Evolutionary conservation across 768 basidiomycete species (phyloP).

Genomic region (Dentipellis fragilis): DNA sequence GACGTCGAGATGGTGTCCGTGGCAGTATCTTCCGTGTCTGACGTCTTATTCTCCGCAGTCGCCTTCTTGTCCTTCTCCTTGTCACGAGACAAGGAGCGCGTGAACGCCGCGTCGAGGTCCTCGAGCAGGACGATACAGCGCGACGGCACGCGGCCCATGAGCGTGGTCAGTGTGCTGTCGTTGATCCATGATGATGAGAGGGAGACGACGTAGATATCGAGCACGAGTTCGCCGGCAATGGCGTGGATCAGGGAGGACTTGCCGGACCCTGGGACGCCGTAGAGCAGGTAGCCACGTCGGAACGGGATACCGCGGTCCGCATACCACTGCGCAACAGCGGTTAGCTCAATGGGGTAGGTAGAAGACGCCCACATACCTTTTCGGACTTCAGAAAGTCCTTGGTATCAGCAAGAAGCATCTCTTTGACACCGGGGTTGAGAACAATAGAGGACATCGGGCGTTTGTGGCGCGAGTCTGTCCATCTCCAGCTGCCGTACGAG

Average conservation of each 20-base stretch:
- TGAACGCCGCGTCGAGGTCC: slow-evolving; percentile 86
- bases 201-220: slow-evolving; percentile 89
- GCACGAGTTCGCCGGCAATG: slow-evolving; percentile 78
- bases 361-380: slow-evolving; percentile 36
- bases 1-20: slow-evolving; percentile 24
- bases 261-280: slow-evolving; percentile 79
- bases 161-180: slow-evolving; percentile 73
- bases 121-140: slow-evolving; percentile 83
- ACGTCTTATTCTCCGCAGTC: slow-evolving; percentile 23
- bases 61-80: slow-evolving; percentile 30
- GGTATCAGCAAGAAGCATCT: slow-evolving; percentile 76
- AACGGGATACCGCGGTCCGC: slow-evolving; percentile 90
- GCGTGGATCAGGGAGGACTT: slow-evolving; percentile 84
- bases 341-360: slow-evolving; percentile 3
- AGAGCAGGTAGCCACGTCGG: slow-evolving; percentile 78
- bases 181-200: slow-evolving; percentile 82
- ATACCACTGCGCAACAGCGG: slow-evolving; percentile 52
- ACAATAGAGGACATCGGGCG: slow-evolving; percentile 85
- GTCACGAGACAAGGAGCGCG: slow-evolving; percentile 58
- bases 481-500: slow-evolving; percentile 80
- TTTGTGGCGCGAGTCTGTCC: slow-evolving; percentile 82
- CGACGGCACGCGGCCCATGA: slow-evolving; percentile 82
- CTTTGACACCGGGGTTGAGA: slow-evolving; percentile 80
- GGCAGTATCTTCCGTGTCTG: slow-evolving; percentile 24
- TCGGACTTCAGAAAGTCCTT: slow-evolving; percentile 78